Evolutionary conservation across 2,329 filamentous ascomycete species (phyloP).

Genomic region (Coniella vitis): DNA sequence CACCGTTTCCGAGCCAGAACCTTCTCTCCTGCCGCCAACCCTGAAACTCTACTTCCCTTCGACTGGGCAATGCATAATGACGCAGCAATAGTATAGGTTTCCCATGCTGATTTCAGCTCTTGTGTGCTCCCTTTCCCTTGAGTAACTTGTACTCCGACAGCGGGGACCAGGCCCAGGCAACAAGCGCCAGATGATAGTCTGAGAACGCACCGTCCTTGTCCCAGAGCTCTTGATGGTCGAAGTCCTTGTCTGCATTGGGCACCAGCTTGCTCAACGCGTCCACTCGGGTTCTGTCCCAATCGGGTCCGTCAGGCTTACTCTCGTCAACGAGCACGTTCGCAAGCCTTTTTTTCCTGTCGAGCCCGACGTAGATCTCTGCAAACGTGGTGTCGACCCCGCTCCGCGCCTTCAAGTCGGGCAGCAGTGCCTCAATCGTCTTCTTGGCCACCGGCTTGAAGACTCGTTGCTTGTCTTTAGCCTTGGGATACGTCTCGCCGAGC

Average conservation of each 20-base stretch:
- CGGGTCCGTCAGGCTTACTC: constrained; percentile 8
- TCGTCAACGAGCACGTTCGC: constrained; percentile 14
- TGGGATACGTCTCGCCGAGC: constrained; percentile 12
- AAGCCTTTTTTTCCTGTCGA: constrained; percentile 13
- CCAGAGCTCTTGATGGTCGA: constrained; percentile 8
- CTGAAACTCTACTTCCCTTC: too few species aligned
- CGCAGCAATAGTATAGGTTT: too few species aligned
- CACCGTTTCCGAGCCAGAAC: background rate
- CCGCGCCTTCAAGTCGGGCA: constrained; percentile 8
- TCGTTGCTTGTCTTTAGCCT: constrained; percentile 11
- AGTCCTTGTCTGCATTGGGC: background rate
- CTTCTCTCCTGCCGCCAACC: too few species aligned
- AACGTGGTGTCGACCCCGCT: constrained; percentile 12
- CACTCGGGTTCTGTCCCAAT: constrained; percentile 13
- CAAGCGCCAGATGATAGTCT: constrained; percentile 11
- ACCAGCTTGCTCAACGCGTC: constrained; percentile 11
- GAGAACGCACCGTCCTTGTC: constrained; percentile 8
- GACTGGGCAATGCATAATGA: background rate
- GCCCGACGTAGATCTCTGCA: constrained; percentile 11
- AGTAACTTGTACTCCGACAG: constrained; percentile 15
- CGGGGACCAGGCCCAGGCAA: constrained; percentile 15
- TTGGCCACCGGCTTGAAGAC: constrained; percentile 14
- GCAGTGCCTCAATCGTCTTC: constrained; percentile 9
- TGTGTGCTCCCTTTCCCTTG: constrained; percentile 7
- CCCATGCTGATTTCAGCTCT: background rate